A percentile compares a stretch with the other conserved stretches of the same genome.
These are phyloP conservation scores for Rhizopogon vinicolor DNA, from an alignment of 768 basidiomycete genomes.

Conservation along the genomic window DNA sequence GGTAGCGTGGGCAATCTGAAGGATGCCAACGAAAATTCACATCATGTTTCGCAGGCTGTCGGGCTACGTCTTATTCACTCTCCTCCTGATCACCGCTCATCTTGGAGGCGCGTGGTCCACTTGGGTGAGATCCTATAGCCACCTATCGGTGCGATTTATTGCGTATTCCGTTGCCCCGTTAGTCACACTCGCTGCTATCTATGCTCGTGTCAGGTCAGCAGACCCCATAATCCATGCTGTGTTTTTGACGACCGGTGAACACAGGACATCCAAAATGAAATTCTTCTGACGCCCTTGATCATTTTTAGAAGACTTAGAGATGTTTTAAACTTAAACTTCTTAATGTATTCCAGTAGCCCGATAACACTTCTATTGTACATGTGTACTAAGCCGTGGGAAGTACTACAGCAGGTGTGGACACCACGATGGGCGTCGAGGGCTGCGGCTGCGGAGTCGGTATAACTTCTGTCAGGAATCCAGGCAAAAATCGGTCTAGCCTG, in stretches of 20 bases:
- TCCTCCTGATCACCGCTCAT: conserved; percentile 57
- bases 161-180: conserved; percentile 55
- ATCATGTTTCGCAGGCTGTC: conserved; percentile 43
- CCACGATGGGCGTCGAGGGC: conserved; percentile 3
- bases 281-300: conserved; percentile 30
- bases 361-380: background rate
- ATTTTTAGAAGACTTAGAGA: background rate
- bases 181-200: conserved; percentile 37
- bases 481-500: conserved; percentile 86
- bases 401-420: background rate
- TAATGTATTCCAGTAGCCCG: conserved; percentile 2
- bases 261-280: conserved; percentile 63
- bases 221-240: background rate
- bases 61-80: conserved; percentile 65
- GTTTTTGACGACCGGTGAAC: background rate
- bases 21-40: background rate
- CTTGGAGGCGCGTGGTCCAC: conserved; percentile 68
- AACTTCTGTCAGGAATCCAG: conserved; percentile 78
- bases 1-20: conserved; percentile 33
- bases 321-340: background rate
- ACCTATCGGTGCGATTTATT: conserved; percentile 37
- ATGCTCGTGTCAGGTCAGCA: conserved; percentile 48
- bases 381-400: conserved; percentile 6
- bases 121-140: conserved; percentile 44
- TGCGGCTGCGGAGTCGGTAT: conserved; percentile 37